These are phyloP conservation scores for Vicia villosa DNA, from an alignment of 306 rosid species.

Conservation along the genomic window DNA sequence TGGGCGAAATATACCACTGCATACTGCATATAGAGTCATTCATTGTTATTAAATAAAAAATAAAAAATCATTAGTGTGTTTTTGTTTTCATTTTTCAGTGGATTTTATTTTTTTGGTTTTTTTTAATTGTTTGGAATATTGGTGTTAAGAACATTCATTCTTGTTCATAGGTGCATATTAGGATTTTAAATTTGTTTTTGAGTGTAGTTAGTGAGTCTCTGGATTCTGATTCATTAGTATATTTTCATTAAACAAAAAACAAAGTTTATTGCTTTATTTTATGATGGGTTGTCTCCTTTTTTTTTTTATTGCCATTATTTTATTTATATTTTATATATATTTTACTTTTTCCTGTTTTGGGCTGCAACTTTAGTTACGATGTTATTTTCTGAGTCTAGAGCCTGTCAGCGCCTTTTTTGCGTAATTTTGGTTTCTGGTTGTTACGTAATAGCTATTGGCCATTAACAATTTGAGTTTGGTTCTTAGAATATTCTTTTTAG, in stretches of 20 bases:
- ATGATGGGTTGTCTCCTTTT: background rate
- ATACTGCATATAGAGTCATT: slow-evolving; percentile 1
- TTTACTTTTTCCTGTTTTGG: background rate
- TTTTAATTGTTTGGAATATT: slow-evolving; percentile 17
- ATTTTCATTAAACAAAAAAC: background rate
- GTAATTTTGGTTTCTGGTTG: slow-evolving; percentile 1
- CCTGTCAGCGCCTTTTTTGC: background rate
- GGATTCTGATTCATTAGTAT: background rate
- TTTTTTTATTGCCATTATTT: background rate
- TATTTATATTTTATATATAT: slow-evolving; percentile 9
- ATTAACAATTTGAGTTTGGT: background rate
- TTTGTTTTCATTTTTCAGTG: background rate
- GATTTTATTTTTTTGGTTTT: background rate
- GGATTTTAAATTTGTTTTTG: slow-evolving; percentile 5
- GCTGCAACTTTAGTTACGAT: background rate
- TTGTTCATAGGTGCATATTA: slow-evolving; percentile 47
- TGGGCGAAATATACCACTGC: background rate
- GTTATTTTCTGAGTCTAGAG: background rate
- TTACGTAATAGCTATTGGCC: background rate
- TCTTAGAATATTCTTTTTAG: background rate
- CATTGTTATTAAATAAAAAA: background rate
- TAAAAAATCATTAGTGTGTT: background rate
- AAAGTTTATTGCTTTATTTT: background rate
- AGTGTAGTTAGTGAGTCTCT: background rate
- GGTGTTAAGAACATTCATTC: slow-evolving; percentile 44